Percentiles rank a stretch among this genome's conserved stretches.
phyloP scores from a whole-genome alignment of 495 filamentous ascomycete genomes.

The Hypoxylon rickii region DNA sequence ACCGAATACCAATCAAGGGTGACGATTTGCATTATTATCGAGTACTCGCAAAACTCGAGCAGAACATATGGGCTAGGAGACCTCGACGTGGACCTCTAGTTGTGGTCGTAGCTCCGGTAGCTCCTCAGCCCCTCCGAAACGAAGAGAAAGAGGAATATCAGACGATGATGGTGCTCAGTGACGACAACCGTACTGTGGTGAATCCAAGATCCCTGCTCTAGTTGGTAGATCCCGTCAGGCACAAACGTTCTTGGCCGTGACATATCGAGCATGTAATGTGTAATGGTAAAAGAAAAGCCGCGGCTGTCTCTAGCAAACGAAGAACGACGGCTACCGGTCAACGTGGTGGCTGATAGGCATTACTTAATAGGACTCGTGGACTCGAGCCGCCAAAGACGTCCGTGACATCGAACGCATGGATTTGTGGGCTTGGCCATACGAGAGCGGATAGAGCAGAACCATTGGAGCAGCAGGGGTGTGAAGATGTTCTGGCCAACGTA shows the following conservation, averaged over 20 bases:
- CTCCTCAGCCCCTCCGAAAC: background rate
- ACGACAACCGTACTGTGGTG: slow-evolving; percentile 14
- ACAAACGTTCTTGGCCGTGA: background rate
- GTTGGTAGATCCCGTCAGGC: slow-evolving; percentile 20
- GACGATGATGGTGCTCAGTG: background rate
- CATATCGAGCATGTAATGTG: too few species aligned
- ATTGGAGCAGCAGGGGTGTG: background rate
- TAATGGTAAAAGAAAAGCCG: too few species aligned
- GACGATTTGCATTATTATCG: slow-evolving; percentile 3
- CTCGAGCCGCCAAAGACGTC: slow-evolving; percentile 17
- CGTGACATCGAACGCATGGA: too few species aligned
- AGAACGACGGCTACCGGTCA: too few species aligned
- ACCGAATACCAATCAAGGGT: slow-evolving; percentile 15
- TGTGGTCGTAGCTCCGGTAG: too few species aligned
- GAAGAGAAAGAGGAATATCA: background rate
- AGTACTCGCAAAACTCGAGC: background rate
- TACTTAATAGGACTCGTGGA: too few species aligned
- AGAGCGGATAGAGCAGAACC: background rate
- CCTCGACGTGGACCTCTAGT: background rate
- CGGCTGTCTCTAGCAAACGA: too few species aligned
- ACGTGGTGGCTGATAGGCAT: slow-evolving; percentile 3
- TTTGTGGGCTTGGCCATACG: slow-evolving; percentile 15
- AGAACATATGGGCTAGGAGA: background rate
- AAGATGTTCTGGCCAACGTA: slow-evolving; percentile 3
- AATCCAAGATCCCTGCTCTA: slow-evolving; percentile 7